These are phyloP conservation scores for Acephala macrosclerotiorum DNA, from an alignment of 2,329 filamentous ascomycete species.

Conservation along the genomic window DNA sequence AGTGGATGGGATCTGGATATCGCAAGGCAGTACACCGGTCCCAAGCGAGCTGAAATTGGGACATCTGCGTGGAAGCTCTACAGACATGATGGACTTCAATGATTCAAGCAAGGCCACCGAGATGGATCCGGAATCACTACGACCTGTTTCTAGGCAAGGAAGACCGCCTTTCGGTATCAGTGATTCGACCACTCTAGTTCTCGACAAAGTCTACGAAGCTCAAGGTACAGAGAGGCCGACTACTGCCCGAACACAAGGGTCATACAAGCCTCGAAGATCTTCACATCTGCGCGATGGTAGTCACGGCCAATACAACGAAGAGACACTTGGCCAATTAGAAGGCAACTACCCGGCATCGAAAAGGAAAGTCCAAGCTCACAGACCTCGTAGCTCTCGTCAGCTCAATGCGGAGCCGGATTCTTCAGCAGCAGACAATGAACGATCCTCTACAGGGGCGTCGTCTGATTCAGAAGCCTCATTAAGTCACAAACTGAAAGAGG, in stretches of 20 bases:
- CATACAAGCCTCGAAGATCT: constrained; percentile 45
- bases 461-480: constrained; percentile 41
- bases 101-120: constrained; percentile 27
- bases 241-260: constrained; percentile 23
- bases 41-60: constrained; percentile 34
- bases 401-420: constrained; percentile 31
- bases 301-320: constrained; percentile 38
- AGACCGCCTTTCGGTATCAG: constrained; percentile 15
- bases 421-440: constrained; percentile 42
- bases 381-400: constrained; percentile 28
- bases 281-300: constrained; percentile 45
- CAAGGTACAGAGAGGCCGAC: constrained; percentile 13
- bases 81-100: constrained; percentile 17
- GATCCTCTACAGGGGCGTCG: constrained; percentile 38
- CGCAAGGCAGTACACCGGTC: constrained; percentile 37
- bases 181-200: not conserved
- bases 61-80: constrained; percentile 27
- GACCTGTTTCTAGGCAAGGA: constrained; percentile 23
- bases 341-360: constrained; percentile 26
- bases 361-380: constrained; percentile 32
- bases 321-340: constrained; percentile 39
- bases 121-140: constrained; percentile 3
- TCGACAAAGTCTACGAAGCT: constrained; percentile 13
- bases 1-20: constrained; percentile 84
- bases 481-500: constrained; percentile 28